Percentiles rank a stretch among this genome's conserved stretches.
phyloP scores from a whole-genome alignment of 2,329 filamentous ascomycete genomes.

The Magnaporthiopsis poae region DNA sequence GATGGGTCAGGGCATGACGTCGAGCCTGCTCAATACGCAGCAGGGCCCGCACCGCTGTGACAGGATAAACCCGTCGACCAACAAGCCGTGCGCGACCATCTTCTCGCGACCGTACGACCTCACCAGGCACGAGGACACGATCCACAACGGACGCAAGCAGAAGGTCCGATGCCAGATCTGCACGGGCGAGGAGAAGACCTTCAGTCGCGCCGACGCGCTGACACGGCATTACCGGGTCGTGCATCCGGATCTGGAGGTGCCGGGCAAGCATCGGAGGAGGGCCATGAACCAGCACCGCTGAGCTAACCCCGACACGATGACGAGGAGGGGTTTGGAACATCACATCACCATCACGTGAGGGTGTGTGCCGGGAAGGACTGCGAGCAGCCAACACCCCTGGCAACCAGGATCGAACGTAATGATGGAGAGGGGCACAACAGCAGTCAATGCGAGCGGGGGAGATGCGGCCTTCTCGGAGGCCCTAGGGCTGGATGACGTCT shows the following conservation, averaged over 20 bases:
- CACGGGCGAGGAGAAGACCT: conserved; percentile 83
- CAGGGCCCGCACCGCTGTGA: conserved; percentile 89
- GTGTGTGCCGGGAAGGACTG: too few species aligned
- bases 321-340: neutral
- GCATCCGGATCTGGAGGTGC: conserved; percentile 76
- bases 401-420: neutral
- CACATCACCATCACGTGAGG: neutral
- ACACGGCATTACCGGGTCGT: conserved; percentile 91
- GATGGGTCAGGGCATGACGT: conserved; percentile 30
- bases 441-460: neutral
- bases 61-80: conserved; percentile 85
- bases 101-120: conserved; percentile 95
- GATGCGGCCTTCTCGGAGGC: neutral
- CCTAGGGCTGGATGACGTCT: neutral
- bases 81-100: conserved; percentile 85
- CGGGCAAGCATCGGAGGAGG: conserved; percentile 48
- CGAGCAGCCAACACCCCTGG: neutral
- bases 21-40: conserved; percentile 66
- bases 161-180: conserved; percentile 90
- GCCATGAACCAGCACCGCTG: conserved; percentile 13
- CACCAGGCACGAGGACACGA: conserved; percentile 92
- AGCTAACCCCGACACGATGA: neutral
- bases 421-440: neutral
- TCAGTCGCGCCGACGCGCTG: conserved; percentile 87
- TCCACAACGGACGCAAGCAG: conserved; percentile 87